These are phyloP conservation scores for Lotus japonicus DNA, from an alignment of 306 rosid species.

Conservation along the genomic window DNA sequence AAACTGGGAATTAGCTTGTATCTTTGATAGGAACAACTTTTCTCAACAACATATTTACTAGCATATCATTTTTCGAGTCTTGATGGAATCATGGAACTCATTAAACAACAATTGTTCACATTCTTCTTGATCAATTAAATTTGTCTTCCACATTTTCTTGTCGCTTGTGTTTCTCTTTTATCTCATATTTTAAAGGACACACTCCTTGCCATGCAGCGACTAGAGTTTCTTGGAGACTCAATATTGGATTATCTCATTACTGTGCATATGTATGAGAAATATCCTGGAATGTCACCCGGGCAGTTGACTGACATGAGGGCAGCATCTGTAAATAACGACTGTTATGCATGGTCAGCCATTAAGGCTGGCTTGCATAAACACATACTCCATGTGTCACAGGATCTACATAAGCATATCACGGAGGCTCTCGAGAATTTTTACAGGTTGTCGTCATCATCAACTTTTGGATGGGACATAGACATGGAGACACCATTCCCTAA, in stretches of 20 bases:
- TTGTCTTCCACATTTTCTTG: background rate
- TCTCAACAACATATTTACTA: background rate
- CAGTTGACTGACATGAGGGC: constrained; percentile 74
- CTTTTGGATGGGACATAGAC: constrained; percentile 75
- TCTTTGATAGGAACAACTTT: background rate
- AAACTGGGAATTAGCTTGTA: background rate
- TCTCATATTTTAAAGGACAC: constrained; percentile 1
- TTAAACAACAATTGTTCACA: background rate
- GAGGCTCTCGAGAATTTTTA: constrained; percentile 23
- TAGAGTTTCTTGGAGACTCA: constrained; percentile 78
- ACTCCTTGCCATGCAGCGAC: constrained; percentile 42
- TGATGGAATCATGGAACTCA: background rate
- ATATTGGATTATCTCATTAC: constrained; percentile 68
- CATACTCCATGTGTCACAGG: constrained; percentile 49
- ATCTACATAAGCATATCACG: constrained; percentile 48
- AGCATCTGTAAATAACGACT: constrained; percentile 69
- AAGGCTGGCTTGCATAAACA: constrained; percentile 57
- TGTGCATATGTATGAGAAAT: constrained; percentile 38
- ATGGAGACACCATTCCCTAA: constrained; percentile 55
- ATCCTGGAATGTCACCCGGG: constrained; percentile 68
- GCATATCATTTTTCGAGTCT: background rate
- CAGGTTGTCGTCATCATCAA: constrained; percentile 24
- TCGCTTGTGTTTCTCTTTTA: background rate
- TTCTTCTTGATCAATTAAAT: background rate
- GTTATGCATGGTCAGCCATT: constrained; percentile 58